Evolutionary conservation across 2,329 filamentous ascomycete genomes (phyloP), one percentile per base, ranked within the genome.

Genomic region (Neopestalotiopsis sp.): DNA sequence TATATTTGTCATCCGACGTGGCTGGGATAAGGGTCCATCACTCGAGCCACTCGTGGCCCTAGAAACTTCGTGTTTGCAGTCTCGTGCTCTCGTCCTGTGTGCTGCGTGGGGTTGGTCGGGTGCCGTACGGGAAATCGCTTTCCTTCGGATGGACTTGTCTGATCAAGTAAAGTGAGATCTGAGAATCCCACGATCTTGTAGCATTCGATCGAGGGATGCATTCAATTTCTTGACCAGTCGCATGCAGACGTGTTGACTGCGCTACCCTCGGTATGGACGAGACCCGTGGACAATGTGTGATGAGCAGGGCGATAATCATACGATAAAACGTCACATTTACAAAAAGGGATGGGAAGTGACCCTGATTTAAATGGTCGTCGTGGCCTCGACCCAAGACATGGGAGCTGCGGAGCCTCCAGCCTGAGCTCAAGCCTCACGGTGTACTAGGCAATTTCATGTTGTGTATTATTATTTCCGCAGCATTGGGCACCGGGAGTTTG

Each of bases 361-460:
- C 57, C 57, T 30, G 57, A 34, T 59, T 59, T 59, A 59, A 59
- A 59, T 59, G 57, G 57, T 59, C 45, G 57, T 59, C 30, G 57
- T 12, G 57, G 28, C 57, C 20, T 34, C 57, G 57, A 34, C 57
- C 24, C 13, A 34, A 59, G 30, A 34, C 24, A n/a, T 34, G 30
- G 10, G 24, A 30, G 57, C 13, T 30, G 57, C 57, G 30, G 57
- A 59, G 57, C 57, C 57, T 9, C 57, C 13, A 24, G 57, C 34
- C 34, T 38, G 34, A 38, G 34, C 34, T 38, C 34, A 38, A 38
- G 45, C 17, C 45, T 53, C 45, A 10, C 20, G 9, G 45, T 53
- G n/a, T n/a, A 53, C 45, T 9, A 20, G n/a, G 20, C 45, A 5
- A 20, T 10, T 53, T 53, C 17, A 20, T 53, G 45, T 53, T 53